A percentile compares a stretch with the other conserved stretches of the same genome.
Conservation (phyloP, 148 eudicot species). For the Beta vulgaris region DNA sequence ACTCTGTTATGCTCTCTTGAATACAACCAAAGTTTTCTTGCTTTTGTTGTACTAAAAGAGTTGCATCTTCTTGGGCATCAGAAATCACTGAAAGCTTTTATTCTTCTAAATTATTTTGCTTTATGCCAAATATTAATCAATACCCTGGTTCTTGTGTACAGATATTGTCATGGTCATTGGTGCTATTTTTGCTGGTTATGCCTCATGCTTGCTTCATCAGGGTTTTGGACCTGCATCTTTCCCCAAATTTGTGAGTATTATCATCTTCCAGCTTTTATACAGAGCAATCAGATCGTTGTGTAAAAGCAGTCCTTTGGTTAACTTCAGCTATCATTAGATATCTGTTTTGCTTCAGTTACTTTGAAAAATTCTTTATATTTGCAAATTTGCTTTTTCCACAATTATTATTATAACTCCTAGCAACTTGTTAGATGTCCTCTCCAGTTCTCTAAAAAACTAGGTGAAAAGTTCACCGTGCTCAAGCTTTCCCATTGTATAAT, state of each 20-base stretch:
- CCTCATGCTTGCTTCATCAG: slow-evolving; percentile 72
- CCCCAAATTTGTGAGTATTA: slow-evolving; percentile 41
- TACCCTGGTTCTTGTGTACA: slow-evolving; percentile 23
- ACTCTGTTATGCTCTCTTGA: background rate
- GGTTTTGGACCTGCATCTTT: slow-evolving; percentile 62
- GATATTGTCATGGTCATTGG: slow-evolving; percentile 65
- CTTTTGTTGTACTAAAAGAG: background rate
- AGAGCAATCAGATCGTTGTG: background rate
- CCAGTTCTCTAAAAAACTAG: too few relatives aligned
- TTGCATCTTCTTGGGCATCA: background rate
- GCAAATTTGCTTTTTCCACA: background rate
- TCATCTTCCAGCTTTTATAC: background rate
- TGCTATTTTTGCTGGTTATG: slow-evolving; percentile 70
- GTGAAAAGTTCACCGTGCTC: too few relatives aligned
- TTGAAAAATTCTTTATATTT: background rate
- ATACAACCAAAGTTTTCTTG: background rate
- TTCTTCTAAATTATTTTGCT: background rate
- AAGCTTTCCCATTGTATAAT: too few relatives aligned
- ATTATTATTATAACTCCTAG: background rate
- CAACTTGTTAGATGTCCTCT: background rate
- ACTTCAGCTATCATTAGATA: background rate
- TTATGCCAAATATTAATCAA: slow-evolving; percentile 5
- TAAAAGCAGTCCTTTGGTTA: background rate
- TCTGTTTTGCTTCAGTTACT: background rate
- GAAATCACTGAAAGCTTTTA: background rate